A percentile compares a stretch with the other conserved stretches of the same genome.
Conservation (phyloP, 2,329 filamentous ascomycete genomes). For the Paecilomyces dactylethromorphus region DNA sequence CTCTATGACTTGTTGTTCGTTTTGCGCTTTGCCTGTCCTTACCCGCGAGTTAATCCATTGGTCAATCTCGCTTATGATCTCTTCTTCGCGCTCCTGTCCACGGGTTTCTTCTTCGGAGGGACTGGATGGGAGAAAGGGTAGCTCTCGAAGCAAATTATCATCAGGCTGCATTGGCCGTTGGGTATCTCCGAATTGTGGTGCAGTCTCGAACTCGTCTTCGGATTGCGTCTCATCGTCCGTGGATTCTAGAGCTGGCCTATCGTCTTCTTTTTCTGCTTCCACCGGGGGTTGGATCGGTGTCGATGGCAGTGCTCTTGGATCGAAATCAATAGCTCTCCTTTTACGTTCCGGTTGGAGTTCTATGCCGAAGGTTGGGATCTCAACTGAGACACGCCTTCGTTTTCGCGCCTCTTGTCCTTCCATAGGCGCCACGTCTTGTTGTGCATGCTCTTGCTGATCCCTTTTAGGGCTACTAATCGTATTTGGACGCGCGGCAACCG, state of each 20-base stretch:
- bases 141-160: conserved; percentile 17
- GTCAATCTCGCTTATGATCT: conserved; percentile 21
- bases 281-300: conserved; percentile 1
- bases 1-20: conserved; percentile 23
- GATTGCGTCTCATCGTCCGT: conserved; percentile 2
- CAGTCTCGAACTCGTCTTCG: conserved; percentile 12
- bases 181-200: conserved; percentile 7
- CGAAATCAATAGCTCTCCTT: conserved; percentile 5
- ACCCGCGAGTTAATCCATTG: conserved; percentile 33
- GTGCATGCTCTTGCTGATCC: background rate
- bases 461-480: background rate
- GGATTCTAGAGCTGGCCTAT: background rate
- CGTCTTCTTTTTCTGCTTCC: background rate
- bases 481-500: background rate
- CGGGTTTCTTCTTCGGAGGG: conserved; percentile 12
- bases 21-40: conserved; percentile 18
- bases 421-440: background rate
- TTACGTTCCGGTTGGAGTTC: background rate
- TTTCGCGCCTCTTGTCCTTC: conserved; percentile 4
- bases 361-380: background rate
- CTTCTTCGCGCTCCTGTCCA: background rate
- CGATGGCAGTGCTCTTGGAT: conserved; percentile 1
- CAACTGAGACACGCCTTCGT: background rate
- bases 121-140: conserved; percentile 22
- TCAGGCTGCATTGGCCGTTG: conserved; percentile 3